Evolutionary conservation across 2,329 filamentous ascomycete genomes (phyloP).

Genomic region (Periconia sp.): DNA sequence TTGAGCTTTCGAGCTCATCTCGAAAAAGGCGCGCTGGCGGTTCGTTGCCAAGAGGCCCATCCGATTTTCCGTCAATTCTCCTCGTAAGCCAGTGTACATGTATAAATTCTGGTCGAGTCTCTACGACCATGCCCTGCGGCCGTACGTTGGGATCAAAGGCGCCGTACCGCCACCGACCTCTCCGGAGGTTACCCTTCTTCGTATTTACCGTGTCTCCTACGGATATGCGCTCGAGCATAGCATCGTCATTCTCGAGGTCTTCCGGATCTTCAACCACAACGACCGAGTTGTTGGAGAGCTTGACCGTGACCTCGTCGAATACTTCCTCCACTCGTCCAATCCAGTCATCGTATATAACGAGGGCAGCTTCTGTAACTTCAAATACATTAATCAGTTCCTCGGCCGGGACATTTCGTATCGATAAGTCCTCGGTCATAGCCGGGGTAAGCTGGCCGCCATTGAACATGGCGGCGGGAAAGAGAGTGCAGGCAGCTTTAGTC

Average conservation of each 20-base stretch:
- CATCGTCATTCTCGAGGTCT: slow-evolving; percentile 48
- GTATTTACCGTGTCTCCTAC: slow-evolving; percentile 59
- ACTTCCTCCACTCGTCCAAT: slow-evolving; percentile 60
- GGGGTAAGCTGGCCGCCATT: slow-evolving; percentile 28
- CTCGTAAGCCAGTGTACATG: slow-evolving; percentile 61
- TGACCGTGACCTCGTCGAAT: slow-evolving; percentile 57
- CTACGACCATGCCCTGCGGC: slow-evolving; percentile 60
- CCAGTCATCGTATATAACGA: slow-evolving; percentile 63
- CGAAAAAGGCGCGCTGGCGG: slow-evolving; percentile 38
- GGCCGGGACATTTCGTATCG: slow-evolving; percentile 50
- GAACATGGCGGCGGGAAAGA: slow-evolving; percentile 44
- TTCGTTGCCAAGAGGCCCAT: slow-evolving; percentile 27
- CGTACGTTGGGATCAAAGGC: slow-evolving; percentile 57
- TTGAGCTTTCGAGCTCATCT: slow-evolving; percentile 51
- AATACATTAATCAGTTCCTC: slow-evolving; percentile 54
- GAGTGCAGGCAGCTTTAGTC: slow-evolving; percentile 53
- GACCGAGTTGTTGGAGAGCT: slow-evolving; percentile 59
- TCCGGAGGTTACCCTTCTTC: slow-evolving; percentile 58
- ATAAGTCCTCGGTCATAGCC: slow-evolving; percentile 33
- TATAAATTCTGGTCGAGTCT: slow-evolving; percentile 53
- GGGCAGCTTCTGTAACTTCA: slow-evolving; percentile 57
- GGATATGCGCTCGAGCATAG: slow-evolving; percentile 44
- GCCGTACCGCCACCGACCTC: slow-evolving; percentile 60
- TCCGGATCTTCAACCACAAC: slow-evolving; percentile 58
- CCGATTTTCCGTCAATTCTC: slow-evolving; percentile 43